Evolutionary conservation across 805 yeast species (phyloP).

Genomic region (Saturnispora silvae): DNA sequence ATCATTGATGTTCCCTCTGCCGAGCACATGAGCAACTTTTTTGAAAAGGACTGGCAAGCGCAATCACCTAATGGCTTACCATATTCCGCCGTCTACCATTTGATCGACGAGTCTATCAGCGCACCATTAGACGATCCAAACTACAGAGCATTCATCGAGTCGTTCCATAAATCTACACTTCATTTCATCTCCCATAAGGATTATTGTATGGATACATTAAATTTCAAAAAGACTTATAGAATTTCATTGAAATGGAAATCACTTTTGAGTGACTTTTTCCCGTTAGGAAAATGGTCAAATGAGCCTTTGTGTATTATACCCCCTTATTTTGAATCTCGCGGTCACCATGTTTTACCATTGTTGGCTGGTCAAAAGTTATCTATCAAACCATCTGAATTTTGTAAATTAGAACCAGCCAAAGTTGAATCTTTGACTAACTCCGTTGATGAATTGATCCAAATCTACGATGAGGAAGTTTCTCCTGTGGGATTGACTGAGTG

Average conservation of each 20-base stretch:
- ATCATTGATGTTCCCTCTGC: conserved; percentile 63
- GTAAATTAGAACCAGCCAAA: conserved; percentile 4
- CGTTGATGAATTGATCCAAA: conserved; percentile 15
- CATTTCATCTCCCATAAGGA: conserved; percentile 70
- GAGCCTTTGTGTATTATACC: conserved; percentile 23
- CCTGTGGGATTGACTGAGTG: conserved; percentile 9
- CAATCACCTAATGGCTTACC: conserved; percentile 7
- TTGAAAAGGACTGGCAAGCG: conserved; percentile 18
- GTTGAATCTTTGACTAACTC: conserved; percentile 13
- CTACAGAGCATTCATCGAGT: conserved; percentile 40
- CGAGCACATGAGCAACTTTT: conserved; percentile 30
- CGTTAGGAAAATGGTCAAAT: conserved; percentile 29
- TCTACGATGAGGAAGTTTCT: conserved; percentile 22
- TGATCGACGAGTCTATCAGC: conserved; percentile 45
- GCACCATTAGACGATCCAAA: conserved; percentile 32
- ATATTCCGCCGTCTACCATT: conserved; percentile 55
- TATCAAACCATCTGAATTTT: conserved; percentile 14
- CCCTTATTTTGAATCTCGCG: no score
- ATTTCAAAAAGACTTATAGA: conserved; percentile 45
- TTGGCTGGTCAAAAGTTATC: conserved; percentile 21
- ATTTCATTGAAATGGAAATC: conserved; percentile 48
- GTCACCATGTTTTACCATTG: conserved; percentile 18
- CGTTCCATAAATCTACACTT: conserved; percentile 39
- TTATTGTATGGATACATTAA: conserved; percentile 50
- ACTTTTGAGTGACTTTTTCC: conserved; percentile 35